Base-by-base conservation (phyloP, 331 rosid genomes). In the Quercus tomentella region DNA sequence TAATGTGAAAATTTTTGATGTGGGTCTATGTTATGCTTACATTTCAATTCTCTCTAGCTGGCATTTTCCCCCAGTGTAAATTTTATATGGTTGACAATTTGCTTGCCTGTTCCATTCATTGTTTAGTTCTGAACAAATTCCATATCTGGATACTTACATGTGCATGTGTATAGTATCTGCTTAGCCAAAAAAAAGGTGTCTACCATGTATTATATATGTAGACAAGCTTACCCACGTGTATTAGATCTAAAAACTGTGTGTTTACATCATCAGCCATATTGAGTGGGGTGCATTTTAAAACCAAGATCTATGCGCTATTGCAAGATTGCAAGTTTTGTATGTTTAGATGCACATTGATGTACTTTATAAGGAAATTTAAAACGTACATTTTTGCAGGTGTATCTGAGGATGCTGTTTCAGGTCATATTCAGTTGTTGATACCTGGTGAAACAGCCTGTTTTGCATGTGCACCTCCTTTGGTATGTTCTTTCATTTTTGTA, bases 401-500 rank as follows among this genome's bases (percentile, higher is more conserved):
- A 51, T 96, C 99, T 22, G 99, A 93, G 90, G 98, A 96, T 80
- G 99, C 97, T 43, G 99, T 96, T 76, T 96, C 99, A 60, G 97
- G 99, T 80, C 98, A 93, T 84, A 96, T 96, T 86, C 98, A 93
- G 86, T 77, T 96, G 84, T 85, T 96, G 69, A 83, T 96, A 68
- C 99, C 98, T 33, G 98, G 99, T 66, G 99, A 95, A 88, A 91
- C 92, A 79, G 99, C 98, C 60, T 95, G 99, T 90, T 95, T 95
- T 89, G 98, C 99, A 69, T 95, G 99, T 77, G 97, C 99, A 70
- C 99, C 99, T 82, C 99, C 99, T 82, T 80, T 95, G 92, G 99
- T 92, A 86, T 56, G 91, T 14, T 57, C 54, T 75, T 70, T 51
- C 76, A 45, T 78, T 80, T 68, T 21, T 73, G 61, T 74, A 77